Percentiles rank a stretch among this genome's conserved stretches.
Evolutionary conservation across 805 yeast genomes (phyloP).

Genomic region (Suhomyces tanzawaensis): DNA sequence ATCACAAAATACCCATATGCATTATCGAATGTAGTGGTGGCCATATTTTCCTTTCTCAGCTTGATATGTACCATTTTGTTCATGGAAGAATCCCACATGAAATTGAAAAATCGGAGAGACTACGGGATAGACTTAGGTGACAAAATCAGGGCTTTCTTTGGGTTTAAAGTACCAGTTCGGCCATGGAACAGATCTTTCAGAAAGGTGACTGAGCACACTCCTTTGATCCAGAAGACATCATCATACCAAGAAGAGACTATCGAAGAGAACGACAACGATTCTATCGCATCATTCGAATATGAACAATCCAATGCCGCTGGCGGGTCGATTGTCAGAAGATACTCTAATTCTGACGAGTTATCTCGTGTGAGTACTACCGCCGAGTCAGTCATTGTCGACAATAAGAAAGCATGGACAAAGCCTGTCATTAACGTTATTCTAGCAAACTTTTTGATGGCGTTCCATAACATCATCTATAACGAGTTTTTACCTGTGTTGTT

Average conservation of each 20-base stretch:
- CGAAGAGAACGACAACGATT: neutral
- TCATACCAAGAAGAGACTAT: neutral
- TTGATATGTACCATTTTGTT: slow-evolving; percentile 42
- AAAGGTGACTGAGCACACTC: neutral
- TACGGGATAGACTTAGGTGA: slow-evolving; percentile 48
- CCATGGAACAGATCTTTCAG: slow-evolving; percentile 17
- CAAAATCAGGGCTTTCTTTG: slow-evolving; percentile 16
- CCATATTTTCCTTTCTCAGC: slow-evolving; percentile 34
- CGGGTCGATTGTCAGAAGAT: neutral
- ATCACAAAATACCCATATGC: slow-evolving; percentile 47
- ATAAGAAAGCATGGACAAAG: neutral
- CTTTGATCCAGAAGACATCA: neutral
- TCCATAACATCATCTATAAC: slow-evolving; percentile 31
- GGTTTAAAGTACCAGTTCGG: slow-evolving; percentile 17
- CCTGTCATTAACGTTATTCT: neutral
- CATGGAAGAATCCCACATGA: slow-evolving; percentile 52
- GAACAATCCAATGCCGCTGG: neutral
- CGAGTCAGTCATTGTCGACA: neutral
- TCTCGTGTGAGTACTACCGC: neutral
- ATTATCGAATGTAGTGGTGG: slow-evolving; percentile 50
- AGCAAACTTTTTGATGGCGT: slow-evolving; percentile 34
- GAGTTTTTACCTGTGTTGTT: slow-evolving; percentile 40
- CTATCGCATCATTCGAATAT: neutral
- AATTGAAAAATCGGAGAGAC: slow-evolving; percentile 38
- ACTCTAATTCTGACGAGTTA: neutral